These are phyloP conservation scores for Epichloe festucae DNA, from an alignment of 2,329 filamentous ascomycete genomes.

Conservation along the genomic window DNA sequence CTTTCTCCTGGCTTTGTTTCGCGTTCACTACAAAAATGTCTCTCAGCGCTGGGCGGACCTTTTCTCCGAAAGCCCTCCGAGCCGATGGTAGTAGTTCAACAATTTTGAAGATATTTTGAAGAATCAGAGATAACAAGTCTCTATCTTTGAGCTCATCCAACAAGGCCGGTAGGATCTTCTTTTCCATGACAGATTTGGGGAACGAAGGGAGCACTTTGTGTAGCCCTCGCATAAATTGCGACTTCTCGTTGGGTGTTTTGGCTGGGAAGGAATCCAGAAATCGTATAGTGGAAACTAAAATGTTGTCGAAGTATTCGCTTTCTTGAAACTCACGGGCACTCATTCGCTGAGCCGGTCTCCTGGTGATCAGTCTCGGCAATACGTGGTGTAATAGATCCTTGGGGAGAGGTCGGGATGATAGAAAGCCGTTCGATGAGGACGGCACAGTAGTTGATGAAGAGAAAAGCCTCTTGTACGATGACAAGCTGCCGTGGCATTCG, in stretches of 20 bases:
- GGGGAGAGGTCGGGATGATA: constrained; percentile 67
- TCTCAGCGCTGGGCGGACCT: constrained; percentile 71
- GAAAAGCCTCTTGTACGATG: constrained; percentile 76
- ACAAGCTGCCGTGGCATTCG: constrained; percentile 66
- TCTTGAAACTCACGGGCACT: constrained; percentile 87
- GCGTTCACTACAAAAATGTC: constrained; percentile 62
- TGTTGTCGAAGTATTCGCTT: constrained; percentile 93
- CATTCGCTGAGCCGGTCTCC: constrained; percentile 75
- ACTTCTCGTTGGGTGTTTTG: constrained; percentile 84
- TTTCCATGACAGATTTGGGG: constrained; percentile 84
- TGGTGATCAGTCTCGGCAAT: constrained; percentile 73
- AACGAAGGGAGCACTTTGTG: constrained; percentile 83
- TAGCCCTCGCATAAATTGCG: constrained; percentile 79
- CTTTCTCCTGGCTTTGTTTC: constrained; percentile 54
- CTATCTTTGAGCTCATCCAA: constrained; percentile 90
- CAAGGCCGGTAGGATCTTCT: constrained; percentile 79
- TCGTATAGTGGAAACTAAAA: constrained; percentile 88
- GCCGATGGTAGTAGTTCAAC: constrained; percentile 65
- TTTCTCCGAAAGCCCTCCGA: constrained; percentile 69
- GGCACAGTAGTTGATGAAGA: constrained; percentile 67
- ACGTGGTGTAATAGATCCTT: constrained; percentile 64
- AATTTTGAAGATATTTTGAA: constrained; percentile 90
- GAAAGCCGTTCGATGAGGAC: constrained; percentile 68
- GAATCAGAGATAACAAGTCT: constrained; percentile 69
- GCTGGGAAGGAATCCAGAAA: constrained; percentile 85